Percentiles rank a stretch among this genome's conserved stretches.
Conservation (phyloP, 2,329 filamentous ascomycete species). For the Aspergillus sp. region DNA sequence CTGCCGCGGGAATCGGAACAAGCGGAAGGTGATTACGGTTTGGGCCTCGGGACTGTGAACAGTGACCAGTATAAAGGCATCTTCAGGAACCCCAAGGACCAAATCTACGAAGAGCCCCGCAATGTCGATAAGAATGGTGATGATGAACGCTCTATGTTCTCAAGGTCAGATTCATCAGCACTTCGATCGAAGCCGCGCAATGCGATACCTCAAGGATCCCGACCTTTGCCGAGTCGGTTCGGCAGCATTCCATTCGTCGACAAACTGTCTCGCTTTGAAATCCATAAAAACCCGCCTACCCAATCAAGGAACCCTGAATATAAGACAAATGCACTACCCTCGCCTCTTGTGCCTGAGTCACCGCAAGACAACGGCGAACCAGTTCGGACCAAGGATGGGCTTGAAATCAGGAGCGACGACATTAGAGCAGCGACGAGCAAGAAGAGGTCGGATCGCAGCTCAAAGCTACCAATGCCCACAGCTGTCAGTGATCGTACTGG, state of each 20-base stretch:
- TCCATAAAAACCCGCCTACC: constrained; percentile 80
- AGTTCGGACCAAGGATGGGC: constrained; percentile 71
- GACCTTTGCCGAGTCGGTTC: constrained; percentile 48
- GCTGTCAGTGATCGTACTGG: constrained; percentile 89
- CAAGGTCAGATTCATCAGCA: constrained; percentile 47
- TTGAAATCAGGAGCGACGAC: constrained; percentile 84
- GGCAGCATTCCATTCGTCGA: constrained; percentile 50
- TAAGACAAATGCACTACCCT: constrained; percentile 64
- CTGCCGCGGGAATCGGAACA: constrained; percentile 35
- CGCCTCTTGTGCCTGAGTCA: constrained; percentile 29
- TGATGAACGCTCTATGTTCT: constrained; percentile 31
- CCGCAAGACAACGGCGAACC: constrained; percentile 45
- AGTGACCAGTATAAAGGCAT: constrained; percentile 52
- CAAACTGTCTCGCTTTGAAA: constrained; percentile 66
- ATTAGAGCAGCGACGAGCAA: constrained; percentile 91
- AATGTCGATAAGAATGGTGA: constrained; percentile 38
- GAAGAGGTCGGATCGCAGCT: constrained; percentile 86
- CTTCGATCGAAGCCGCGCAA: constrained; percentile 67
- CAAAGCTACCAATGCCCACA: constrained; percentile 83
- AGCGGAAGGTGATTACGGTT: constrained; percentile 22
- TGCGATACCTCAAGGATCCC: constrained; percentile 56
- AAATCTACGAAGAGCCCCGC: constrained; percentile 85
- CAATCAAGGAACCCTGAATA: constrained; percentile 84
- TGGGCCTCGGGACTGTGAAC: constrained; percentile 39
- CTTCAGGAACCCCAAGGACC: constrained; percentile 64